Evolutionary conservation across 129 eudicot genomes (phyloP).

Genomic region (Pulicaria dysenterica): DNA sequence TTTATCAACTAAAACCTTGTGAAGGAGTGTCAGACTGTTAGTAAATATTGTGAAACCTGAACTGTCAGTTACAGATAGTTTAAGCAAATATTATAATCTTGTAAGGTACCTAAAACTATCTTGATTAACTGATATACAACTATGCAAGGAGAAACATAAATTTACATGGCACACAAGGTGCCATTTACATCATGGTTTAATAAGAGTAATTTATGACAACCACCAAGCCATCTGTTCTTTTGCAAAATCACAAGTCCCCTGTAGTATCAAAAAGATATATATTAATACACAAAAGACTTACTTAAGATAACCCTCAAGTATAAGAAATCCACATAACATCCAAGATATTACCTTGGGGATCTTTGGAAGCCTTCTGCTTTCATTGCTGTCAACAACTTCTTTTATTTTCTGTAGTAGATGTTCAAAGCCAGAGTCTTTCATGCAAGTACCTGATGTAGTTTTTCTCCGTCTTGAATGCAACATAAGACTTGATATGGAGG

Average conservation of each 20-base stretch:
- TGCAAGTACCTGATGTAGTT: conserved; percentile 49
- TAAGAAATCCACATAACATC: background rate
- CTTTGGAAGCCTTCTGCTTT: conserved; percentile 93
- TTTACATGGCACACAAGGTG: no score
- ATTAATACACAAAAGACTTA: background rate
- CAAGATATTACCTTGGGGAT: conserved; percentile 64
- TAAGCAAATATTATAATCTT: no score
- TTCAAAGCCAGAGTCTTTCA: conserved; percentile 39
- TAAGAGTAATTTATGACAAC: no score
- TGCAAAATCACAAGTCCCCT: conserved; percentile 99
- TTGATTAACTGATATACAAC: no score
- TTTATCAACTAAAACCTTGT: conserved; percentile 13
- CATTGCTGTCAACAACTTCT: conserved; percentile 88
- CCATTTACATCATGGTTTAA: background rate
- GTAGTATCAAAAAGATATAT: conserved; percentile 10
- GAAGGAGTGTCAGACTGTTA: no score
- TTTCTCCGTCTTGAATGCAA: conserved; percentile 24
- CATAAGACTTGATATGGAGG: conserved; percentile 27
- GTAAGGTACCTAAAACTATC: no score
- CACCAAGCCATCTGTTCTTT: conserved; percentile 93
- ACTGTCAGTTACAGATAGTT: no score
- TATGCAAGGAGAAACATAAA: no score
- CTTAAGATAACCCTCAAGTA: background rate
- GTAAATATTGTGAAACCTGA: no score
- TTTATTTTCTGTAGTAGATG: conserved; percentile 56